Percentiles rank a stretch among this genome's conserved stretches.
phyloP scores from a whole-genome alignment of 2,329 filamentous ascomycete species.

The Ophiostoma sp. region DNA sequence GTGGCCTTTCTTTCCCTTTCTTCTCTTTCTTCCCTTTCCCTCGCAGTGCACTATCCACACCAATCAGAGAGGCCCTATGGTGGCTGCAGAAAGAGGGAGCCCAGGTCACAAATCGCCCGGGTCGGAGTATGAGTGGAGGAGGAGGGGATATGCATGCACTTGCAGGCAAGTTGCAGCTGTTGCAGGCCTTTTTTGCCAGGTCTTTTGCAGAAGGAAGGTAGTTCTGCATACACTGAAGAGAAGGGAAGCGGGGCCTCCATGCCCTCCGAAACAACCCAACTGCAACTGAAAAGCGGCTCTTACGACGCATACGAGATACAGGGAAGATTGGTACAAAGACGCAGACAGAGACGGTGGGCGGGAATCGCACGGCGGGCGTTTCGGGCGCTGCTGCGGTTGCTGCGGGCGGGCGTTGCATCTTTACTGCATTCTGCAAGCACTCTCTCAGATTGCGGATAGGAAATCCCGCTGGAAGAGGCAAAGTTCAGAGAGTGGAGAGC shows the following conservation, averaged over 20 bases:
- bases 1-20: not conserved
- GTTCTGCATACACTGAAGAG: not conserved
- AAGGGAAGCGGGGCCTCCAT: not conserved
- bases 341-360: not conserved
- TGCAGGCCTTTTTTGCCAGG: not conserved
- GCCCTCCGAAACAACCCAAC: not conserved
- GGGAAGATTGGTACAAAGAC: not conserved
- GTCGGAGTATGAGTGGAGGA: slow-evolving; percentile 10
- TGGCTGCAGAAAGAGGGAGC: not conserved
- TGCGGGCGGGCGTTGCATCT: not conserved
- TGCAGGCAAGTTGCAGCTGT: not conserved
- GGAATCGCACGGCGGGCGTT: not conserved
- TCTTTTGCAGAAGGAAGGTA: not conserved
- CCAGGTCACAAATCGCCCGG: not conserved
- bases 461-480: slow-evolving; percentile 5
- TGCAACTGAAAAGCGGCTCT: not conserved
- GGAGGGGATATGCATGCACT: slow-evolving; percentile 13
- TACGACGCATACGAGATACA: not conserved
- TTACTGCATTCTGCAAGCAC: slow-evolving; percentile 2
- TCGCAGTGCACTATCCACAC: not conserved
- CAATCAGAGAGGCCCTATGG: not conserved
- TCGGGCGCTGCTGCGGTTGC: not conserved
- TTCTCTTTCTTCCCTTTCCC: too few relatives aligned
- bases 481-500: not conserved
- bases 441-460: slow-evolving; percentile 9